These are phyloP conservation scores for Rhexocercosporidium sp. DNA, from an alignment of 2,329 filamentous ascomycete species.

Conservation along the genomic window DNA sequence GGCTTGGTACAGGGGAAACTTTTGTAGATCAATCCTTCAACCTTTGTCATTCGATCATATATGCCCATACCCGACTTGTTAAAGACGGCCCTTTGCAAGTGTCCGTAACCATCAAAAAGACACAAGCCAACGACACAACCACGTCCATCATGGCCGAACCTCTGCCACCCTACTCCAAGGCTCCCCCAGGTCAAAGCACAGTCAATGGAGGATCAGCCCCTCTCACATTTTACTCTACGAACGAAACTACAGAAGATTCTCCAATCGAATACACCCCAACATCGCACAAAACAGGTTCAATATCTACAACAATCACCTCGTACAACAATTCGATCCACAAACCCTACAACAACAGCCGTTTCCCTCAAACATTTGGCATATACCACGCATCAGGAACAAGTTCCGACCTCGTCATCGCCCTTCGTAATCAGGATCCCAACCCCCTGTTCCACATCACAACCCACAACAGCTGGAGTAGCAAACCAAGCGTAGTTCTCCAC, in stretches of 20 bases:
- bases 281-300: neutral
- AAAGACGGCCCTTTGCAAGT: neutral
- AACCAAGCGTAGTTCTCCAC: slow-evolving; percentile 28
- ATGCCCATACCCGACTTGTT: neutral
- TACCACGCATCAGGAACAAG: slow-evolving; percentile 23
- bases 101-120: neutral
- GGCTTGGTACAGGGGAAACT: no score
- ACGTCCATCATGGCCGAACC: neutral
- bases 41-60: neutral
- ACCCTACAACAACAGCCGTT: neutral
- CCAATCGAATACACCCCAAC: neutral
- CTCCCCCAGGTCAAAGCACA: neutral
- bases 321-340: neutral
- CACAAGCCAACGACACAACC: neutral
- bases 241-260: neutral
- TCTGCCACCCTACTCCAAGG: neutral
- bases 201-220: neutral
- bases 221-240: neutral
- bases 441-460: slow-evolving; percentile 28
- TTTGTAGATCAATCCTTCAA: no score
- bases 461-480: slow-evolving; percentile 14
- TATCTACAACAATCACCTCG: neutral
- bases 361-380: slow-evolving; percentile 29
- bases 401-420: slow-evolving; percentile 27
- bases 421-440: slow-evolving; percentile 16